These are phyloP conservation scores for Volvox africanus DNA, from an alignment of 139 green algal species.

Conservation along the genomic window DNA sequence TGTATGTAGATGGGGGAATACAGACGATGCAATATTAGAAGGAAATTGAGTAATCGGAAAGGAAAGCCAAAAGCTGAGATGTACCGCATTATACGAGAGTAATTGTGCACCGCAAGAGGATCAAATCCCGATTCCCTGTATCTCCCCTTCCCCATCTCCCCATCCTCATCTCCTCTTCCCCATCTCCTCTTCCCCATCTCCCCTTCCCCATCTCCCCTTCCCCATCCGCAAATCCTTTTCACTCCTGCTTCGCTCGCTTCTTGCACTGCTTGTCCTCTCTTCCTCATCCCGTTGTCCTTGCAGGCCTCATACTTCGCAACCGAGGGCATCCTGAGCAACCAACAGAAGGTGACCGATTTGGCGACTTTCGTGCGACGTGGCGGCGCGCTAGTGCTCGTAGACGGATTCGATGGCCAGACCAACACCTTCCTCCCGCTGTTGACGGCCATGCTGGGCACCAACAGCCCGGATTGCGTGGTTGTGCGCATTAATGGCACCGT, in stretches of 20 bases:
- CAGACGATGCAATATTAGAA: no score
- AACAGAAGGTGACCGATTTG: not conserved
- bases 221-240: not conserved
- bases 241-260: not conserved
- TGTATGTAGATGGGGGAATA: no score
- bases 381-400: slow-evolving; percentile 17
- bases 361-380: not conserved
- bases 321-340: not conserved
- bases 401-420: not conserved
- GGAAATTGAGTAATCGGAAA: no score
- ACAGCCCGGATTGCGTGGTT: not conserved
- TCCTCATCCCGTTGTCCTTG: not conserved
- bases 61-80: no score
- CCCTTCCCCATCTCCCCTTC: not conserved
- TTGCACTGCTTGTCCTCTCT: not conserved
- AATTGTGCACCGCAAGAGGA: no score
- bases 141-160: no score
- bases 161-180: no score
- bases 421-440: slow-evolving; percentile 16
- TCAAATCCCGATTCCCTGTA: no score
- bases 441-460: not conserved
- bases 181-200: no score
- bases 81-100: not conserved
- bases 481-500: not conserved
- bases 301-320: slow-evolving; percentile 5